Conservation (phyloP, 1,284 basidiomycete species). For the Veloporphyrellus conicus region DNA sequence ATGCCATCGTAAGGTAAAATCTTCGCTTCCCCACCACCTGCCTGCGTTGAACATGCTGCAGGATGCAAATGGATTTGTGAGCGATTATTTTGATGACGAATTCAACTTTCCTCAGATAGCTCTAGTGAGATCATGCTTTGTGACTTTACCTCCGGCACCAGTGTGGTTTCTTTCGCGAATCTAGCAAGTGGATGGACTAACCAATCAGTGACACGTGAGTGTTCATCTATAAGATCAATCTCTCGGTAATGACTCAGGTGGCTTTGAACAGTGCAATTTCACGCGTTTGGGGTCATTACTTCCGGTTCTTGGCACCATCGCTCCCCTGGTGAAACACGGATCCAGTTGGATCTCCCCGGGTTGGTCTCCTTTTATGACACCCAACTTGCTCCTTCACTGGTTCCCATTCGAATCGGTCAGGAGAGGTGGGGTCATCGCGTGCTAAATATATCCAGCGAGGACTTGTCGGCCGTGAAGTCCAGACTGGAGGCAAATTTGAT, state of each 20-base stretch:
- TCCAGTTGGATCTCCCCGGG: conserved; percentile 31
- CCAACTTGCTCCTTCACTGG: conserved; percentile 29
- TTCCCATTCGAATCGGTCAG: conserved; percentile 22
- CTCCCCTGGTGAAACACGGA: conserved; percentile 36
- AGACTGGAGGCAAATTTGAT: conserved; percentile 25
- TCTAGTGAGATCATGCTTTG: conserved; percentile 52
- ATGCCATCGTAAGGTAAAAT: conserved; percentile 40
- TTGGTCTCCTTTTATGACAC: conserved; percentile 37
- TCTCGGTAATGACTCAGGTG: neutral
- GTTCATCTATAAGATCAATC: neutral
- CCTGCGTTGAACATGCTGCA: no score
- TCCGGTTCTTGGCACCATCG: conserved; percentile 35
- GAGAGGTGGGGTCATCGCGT: conserved; percentile 31
- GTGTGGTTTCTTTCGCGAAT: conserved; percentile 34
- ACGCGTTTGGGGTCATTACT: conserved; percentile 16
- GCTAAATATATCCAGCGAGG: conserved; percentile 27
- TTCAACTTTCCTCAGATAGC: neutral
- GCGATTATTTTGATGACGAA: conserved; percentile 8
- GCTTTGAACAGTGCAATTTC: neutral
- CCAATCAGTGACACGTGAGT: neutral
- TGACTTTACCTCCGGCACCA: conserved; percentile 42
- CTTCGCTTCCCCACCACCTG: no score
- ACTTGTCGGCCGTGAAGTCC: conserved; percentile 15
- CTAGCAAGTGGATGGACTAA: conserved; percentile 4
- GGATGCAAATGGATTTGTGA: no score